Base-by-base conservation (phyloP, 164 flowering plant species). In the Berberis thunbergii region DNA sequence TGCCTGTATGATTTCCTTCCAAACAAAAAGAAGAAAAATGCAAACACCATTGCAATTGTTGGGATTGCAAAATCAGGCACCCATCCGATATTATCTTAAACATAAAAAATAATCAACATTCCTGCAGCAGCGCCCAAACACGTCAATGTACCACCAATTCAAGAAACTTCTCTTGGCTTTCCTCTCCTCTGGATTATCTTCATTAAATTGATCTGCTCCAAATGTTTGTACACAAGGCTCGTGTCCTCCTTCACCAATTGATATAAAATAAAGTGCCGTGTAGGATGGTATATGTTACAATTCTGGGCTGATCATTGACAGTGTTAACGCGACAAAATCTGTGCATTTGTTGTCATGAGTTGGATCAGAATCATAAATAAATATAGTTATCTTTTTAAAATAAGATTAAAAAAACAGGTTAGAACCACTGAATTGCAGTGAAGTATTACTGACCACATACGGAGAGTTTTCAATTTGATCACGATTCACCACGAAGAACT, bases 1-100 rank as follows among this genome's bases (percentile, higher is more conserved):
- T 57, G 70, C 52, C 84, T 62, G 62, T 88, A 88, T 4, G 54
- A 70, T 42, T 63, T 55, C 59, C 49, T 9, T 63, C 65, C 57
- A 9, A 62, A 41, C 46, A 49, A 43, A 43, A 58, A 66, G 38
- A 66, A 13, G 55, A 45, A 39, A 9, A 64, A 60, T 38, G 52
- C 52, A 6, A 55, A 5, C 2, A 7, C 44, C 67, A 64, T 64
- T 45, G 67, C 52, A 41, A 64, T 38, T 2, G 55, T 26, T 43
- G 67, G 49, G 39, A 64, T 56, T 39, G 39, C 67, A 64, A 64
- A 64, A 4, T 60, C 67, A 2, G 55, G 26, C 50, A 8, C 43
- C 67, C 60, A 64, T 2, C 60, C 60, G 45, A 64, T 11, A 45
- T 64, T 6, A 10, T 64, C 60, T 54, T 64, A 60, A 43, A 64